Percentiles rank a stretch among this genome's conserved stretches.
These are phyloP conservation scores for Agarophyton chilense DNA, from an alignment of 23 red algal genomes.

Conservation along the genomic window DNA sequence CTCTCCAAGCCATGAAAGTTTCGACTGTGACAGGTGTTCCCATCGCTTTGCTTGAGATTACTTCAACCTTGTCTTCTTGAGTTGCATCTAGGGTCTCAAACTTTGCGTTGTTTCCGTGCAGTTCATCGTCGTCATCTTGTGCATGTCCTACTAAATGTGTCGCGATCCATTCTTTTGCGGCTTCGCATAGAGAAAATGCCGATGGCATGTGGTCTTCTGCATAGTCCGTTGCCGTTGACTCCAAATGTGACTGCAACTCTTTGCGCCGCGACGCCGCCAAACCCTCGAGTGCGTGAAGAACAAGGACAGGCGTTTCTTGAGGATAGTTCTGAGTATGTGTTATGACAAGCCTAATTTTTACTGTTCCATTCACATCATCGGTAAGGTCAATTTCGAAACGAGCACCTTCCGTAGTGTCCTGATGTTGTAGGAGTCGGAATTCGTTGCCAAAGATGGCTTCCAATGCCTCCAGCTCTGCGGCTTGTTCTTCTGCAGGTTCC, in stretches of 20 bases:
- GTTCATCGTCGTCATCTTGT: slow-evolving; percentile 46
- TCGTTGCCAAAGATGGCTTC: slow-evolving; percentile 74
- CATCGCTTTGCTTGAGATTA: slow-evolving; percentile 60
- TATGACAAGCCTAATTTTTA: slow-evolving; percentile 37
- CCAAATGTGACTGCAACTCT: slow-evolving; percentile 46
- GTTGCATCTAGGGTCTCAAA: slow-evolving; percentile 79
- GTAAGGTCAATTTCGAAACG: slow-evolving; percentile 69
- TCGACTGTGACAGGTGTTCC: slow-evolving; percentile 84
- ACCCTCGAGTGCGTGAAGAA: slow-evolving; percentile 59
- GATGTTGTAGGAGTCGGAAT: slow-evolving; percentile 17
- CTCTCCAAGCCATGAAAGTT: slow-evolving; percentile 65
- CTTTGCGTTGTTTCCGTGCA: slow-evolving; percentile 14
- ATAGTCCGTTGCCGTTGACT: slow-evolving; percentile 31
- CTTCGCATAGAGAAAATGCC: slow-evolving; percentile 55
- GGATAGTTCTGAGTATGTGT: slow-evolving; percentile 67
- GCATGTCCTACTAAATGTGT: slow-evolving; percentile 55
- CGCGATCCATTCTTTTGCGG: slow-evolving; percentile 70
- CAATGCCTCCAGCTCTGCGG: slow-evolving; percentile 73
- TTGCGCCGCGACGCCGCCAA: slow-evolving; percentile 51
- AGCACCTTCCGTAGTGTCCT: neutral
- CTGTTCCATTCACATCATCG: slow-evolving; percentile 37
- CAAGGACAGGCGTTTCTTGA: slow-evolving; percentile 37
- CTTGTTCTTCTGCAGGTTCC: slow-evolving; percentile 76
- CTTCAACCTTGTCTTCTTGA: slow-evolving; percentile 60
- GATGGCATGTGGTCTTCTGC: slow-evolving; percentile 67